These are phyloP conservation scores for Malassezia arunalokei DNA, from an alignment of 1,284 basidiomycete genomes.

Conservation along the genomic window DNA sequence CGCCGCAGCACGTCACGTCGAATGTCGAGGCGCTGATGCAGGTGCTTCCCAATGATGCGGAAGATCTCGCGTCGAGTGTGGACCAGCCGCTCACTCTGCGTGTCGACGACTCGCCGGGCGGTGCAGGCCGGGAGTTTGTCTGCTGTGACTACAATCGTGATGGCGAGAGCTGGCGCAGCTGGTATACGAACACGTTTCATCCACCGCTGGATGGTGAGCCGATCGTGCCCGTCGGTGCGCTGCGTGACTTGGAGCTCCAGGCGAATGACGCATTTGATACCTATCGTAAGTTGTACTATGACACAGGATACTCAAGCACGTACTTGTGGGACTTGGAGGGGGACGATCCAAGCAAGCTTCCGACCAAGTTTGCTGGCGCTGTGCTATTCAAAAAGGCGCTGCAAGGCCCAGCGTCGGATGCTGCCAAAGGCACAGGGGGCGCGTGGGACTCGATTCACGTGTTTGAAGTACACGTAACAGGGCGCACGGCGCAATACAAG, in stretches of 20 bases:
- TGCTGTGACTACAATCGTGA: constrained; percentile 97
- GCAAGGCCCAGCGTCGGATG: constrained; percentile 38
- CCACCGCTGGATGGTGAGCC: constrained; percentile 53
- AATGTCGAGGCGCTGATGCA: constrained; percentile 71
- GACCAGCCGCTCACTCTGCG: constrained; percentile 82
- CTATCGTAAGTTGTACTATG: constrained; percentile 89
- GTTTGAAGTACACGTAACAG: constrained; percentile 55
- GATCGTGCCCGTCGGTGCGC: constrained; percentile 65
- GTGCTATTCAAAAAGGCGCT: constrained; percentile 89
- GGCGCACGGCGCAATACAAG: constrained; percentile 75
- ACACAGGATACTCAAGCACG: constrained; percentile 90
- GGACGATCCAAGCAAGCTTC: constrained; percentile 42
- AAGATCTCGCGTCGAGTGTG: constrained; percentile 85
- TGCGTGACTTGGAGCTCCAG: constrained; percentile 79
- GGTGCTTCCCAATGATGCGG: constrained; percentile 69
- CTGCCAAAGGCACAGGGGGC: constrained; percentile 48
- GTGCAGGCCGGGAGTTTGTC: constrained; percentile 67
- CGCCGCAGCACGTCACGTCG: constrained; percentile 76
- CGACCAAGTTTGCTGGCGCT: constrained; percentile 75
- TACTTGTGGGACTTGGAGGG: constrained; percentile 98
- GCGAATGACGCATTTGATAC: constrained; percentile 95
- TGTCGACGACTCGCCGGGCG: constrained; percentile 58
- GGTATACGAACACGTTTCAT: constrained; percentile 92
- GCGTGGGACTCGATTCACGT: constrained; percentile 99
- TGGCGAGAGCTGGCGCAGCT: constrained; percentile 86